Evolutionary conservation across 495 filamentous ascomycete genomes (phyloP).

Genomic region (Terfezia claveryi): DNA sequence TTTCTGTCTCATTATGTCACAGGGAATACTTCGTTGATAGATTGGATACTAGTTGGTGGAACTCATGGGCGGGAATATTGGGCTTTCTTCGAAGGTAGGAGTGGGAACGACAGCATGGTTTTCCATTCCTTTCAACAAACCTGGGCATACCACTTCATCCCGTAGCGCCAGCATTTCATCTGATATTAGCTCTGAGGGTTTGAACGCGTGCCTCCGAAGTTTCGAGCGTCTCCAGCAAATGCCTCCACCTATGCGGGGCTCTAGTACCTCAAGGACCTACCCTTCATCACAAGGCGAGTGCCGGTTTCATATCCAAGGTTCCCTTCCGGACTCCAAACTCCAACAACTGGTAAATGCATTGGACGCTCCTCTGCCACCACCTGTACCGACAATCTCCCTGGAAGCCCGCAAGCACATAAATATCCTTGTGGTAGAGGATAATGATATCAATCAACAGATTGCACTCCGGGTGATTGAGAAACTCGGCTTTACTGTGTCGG

Average conservation of each 20-base stretch:
- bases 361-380: background rate
- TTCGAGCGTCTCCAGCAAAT: background rate
- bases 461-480: slow-evolving; percentile 53
- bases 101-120: slow-evolving; percentile 43
- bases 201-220: background rate
- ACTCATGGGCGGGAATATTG: slow-evolving; percentile 60
- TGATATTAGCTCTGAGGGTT: background rate
- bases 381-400: background rate
- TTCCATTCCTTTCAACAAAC: slow-evolving; percentile 45
- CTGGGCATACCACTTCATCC: background rate
- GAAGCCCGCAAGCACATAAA: slow-evolving; percentile 33
- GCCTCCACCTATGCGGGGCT: too few relatives aligned
- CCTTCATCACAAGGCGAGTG: too few relatives aligned
- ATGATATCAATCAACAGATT: slow-evolving; percentile 57
- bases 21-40: slow-evolving; percentile 1
- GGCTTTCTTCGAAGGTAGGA: slow-evolving; percentile 34
- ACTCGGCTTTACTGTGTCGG: slow-evolving; percentile 35
- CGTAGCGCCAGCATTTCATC: background rate
- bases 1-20: background rate
- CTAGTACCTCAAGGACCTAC: too few relatives aligned
- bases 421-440: slow-evolving; percentile 62
- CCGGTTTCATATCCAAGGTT: too few relatives aligned
- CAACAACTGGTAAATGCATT: too few relatives aligned
- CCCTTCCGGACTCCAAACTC: too few relatives aligned
- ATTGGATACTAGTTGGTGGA: slow-evolving; percentile 39